Conservation (phyloP, 805 yeast species). For the Saccharomycopsis schoenii region DNA sequence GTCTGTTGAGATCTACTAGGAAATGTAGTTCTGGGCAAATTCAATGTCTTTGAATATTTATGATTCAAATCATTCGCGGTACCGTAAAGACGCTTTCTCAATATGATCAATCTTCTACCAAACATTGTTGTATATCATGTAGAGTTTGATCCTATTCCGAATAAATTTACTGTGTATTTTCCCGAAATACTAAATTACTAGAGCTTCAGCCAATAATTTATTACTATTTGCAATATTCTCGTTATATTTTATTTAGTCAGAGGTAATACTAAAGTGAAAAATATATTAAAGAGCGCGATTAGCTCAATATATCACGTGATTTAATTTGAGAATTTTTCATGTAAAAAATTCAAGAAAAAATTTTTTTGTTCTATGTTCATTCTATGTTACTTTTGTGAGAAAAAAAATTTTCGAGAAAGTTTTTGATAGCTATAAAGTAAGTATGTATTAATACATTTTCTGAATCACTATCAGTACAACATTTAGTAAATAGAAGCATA, state of each 20-base stretch:
- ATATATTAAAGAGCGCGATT: too few relatives aligned
- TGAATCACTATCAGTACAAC: too few relatives aligned
- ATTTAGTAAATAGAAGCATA: background rate
- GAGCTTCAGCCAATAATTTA: background rate
- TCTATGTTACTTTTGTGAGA: too few relatives aligned
- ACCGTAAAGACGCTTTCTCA: background rate
- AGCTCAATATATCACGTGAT: background rate
- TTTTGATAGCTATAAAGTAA: too few relatives aligned
- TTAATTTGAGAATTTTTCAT: background rate
- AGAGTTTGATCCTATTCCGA: too few relatives aligned
- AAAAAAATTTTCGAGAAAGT: background rate
- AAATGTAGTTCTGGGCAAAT: conserved; percentile 60
- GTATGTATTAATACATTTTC: too few relatives aligned
- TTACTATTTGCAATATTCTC: too few relatives aligned
- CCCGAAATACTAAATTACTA: too few relatives aligned
- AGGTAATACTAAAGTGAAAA: too few relatives aligned
- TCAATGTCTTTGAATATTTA: conserved; percentile 41
- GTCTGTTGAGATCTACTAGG: conserved; percentile 49
- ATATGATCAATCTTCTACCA: background rate
- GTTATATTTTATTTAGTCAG: too few relatives aligned
- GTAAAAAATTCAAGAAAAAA: too few relatives aligned
- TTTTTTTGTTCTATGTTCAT: background rate
- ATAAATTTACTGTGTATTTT: too few relatives aligned
- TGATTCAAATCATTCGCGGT: conserved; percentile 20
- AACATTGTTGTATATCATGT: background rate